These are phyloP conservation scores for Trichocladium uniseriatum DNA, from an alignment of 495 filamentous ascomycete species.

Conservation along the genomic window DNA sequence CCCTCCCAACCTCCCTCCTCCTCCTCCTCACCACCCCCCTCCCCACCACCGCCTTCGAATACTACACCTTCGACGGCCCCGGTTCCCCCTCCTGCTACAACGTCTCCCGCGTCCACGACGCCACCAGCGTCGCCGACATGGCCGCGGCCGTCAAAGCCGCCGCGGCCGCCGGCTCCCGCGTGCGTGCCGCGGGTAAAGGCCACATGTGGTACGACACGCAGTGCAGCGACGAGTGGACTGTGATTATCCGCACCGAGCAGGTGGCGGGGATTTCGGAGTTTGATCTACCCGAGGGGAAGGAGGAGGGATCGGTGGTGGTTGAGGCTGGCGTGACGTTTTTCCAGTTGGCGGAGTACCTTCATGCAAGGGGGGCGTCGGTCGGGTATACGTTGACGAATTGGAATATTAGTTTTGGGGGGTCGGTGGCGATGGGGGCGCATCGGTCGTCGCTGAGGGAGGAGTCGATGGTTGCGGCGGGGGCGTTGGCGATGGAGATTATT, in stretches of 20 bases:
- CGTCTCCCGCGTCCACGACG: slow-evolving; percentile 33
- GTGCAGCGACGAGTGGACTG: slow-evolving; percentile 35
- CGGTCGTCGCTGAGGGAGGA: slow-evolving; percentile 37
- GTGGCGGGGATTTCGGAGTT: slow-evolving; percentile 36
- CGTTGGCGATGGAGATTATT: slow-evolving; percentile 39
- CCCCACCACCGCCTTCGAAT: slow-evolving; percentile 24
- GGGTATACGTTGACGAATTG: slow-evolving; percentile 44
- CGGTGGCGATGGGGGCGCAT: slow-evolving; percentile 43
- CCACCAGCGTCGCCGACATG: slow-evolving; percentile 37
- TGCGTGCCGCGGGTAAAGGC: slow-evolving; percentile 40
- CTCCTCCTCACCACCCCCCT: slow-evolving; percentile 1
- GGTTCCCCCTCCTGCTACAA: slow-evolving; percentile 39
- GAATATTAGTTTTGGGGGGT: slow-evolving; percentile 44
- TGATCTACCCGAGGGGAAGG: slow-evolving; percentile 24
- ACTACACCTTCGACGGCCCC: slow-evolving; percentile 42
- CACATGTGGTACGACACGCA: slow-evolving; percentile 47
- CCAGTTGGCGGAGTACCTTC: slow-evolving; percentile 41
- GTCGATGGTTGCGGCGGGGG: slow-evolving; percentile 43
- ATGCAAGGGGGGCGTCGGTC: slow-evolving; percentile 34
- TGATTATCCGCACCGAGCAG: slow-evolving; percentile 39
- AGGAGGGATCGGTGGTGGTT: slow-evolving; percentile 34
- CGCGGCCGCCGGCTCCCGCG: slow-evolving; percentile 21
- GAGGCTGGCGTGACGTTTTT: slow-evolving; percentile 44
- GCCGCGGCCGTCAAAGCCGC: slow-evolving; percentile 32
- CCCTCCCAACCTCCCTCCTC: neutral